Percentiles rank a stretch among this genome's conserved stretches.
Evolutionary conservation across 768 basidiomycete species (phyloP).

Genomic region (Leccinum disarticulatum): DNA sequence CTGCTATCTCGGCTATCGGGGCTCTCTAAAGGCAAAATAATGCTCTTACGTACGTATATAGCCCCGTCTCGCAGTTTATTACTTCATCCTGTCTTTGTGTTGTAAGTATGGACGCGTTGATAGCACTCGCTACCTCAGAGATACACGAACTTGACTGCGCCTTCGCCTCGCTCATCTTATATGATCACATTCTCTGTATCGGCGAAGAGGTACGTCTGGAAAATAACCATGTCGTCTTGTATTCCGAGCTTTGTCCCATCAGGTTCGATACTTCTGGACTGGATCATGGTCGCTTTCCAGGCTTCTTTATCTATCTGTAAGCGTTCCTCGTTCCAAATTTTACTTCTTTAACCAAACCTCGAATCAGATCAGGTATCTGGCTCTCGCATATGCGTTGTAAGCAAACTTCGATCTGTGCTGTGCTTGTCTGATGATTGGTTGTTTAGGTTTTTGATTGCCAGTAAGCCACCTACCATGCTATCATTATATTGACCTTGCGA

Average conservation of each 20-base stretch:
- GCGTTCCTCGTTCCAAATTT: neutral
- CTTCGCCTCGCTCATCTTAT: slow-evolving; percentile 2
- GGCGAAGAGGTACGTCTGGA: slow-evolving; percentile 4
- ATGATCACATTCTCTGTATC: slow-evolving; percentile 7
- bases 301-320: slow-evolving; percentile 6
- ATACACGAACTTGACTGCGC: neutral
- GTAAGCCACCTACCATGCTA: neutral
- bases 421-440: neutral
- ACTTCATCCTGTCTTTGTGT: neutral
- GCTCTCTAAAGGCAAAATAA: neutral
- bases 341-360: neutral
- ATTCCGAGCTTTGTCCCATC: neutral
- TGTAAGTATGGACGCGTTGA: neutral
- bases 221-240: neutral
- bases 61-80: neutral
- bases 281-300: slow-evolving; percentile 8
- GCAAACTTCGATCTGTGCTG: neutral
- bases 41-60: neutral
- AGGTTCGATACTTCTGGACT: slow-evolving; percentile 9
- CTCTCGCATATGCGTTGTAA: slow-evolving; percentile 5
- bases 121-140: neutral
- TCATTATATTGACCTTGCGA: neutral
- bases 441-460: neutral
- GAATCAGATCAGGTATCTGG: slow-evolving; percentile 9
- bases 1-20: neutral